Evolutionary conservation across 1,139 yeast genomes (phyloP).

Genomic region (Blastobotrys arbuscula): DNA sequence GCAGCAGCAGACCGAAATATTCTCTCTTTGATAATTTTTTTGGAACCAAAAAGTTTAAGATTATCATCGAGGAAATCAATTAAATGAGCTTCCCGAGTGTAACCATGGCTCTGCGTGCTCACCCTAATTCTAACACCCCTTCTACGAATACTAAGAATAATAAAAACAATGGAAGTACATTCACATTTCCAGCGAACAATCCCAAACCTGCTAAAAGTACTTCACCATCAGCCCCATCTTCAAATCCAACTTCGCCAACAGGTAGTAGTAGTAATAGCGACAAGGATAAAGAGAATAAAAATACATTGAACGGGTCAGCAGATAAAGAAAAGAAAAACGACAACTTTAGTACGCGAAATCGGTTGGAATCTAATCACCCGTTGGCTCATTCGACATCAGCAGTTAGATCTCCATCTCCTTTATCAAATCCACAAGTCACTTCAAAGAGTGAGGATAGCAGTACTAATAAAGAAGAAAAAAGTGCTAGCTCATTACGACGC

Average conservation of each 20-base stretch:
- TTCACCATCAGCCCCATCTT: constrained; percentile 1
- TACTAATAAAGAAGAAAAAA: neutral
- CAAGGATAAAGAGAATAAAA: neutral
- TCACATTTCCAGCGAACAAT: constrained; percentile 10
- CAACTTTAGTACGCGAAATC: neutral
- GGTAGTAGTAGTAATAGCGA: neutral
- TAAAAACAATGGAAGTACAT: constrained; percentile 1
- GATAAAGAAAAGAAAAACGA: neutral
- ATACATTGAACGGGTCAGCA: neutral
- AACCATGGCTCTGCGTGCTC: constrained; percentile 12
- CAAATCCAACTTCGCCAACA: neutral
- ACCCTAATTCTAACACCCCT: neutral
- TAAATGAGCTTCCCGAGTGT: constrained; percentile 11
- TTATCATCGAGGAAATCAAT: constrained; percentile 2
- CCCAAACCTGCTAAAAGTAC: constrained; percentile 1
- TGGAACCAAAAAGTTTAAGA: no score
- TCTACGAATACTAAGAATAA: neutral
- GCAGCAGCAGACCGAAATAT: no score
- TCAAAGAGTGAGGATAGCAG: neutral
- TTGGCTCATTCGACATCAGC: neutral
- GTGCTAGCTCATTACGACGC: constrained; percentile 4
- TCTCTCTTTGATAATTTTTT: no score
- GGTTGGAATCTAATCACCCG: constrained; percentile 2
- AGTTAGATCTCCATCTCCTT: constrained; percentile 2
- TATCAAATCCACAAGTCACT: neutral